Base-by-base conservation (phyloP, 768 basidiomycete genomes). In the Boletales sp. region DNA sequence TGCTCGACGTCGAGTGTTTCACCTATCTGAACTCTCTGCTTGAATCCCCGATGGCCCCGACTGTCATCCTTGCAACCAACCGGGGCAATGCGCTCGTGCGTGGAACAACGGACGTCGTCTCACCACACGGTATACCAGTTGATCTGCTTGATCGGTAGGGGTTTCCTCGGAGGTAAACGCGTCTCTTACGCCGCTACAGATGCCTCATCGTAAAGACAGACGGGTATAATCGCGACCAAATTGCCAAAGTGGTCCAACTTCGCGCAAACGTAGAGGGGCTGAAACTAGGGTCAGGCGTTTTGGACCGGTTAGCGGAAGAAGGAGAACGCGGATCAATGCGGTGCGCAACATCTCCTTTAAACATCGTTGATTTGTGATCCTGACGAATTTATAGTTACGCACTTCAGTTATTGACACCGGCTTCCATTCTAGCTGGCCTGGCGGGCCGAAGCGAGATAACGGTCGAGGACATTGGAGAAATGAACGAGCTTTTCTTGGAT, bases 1-100 rank as follows among this genome's bases (percentile, higher is more conserved):
- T 98, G 95, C 84, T 99, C 52, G 97, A 99, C 68, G 94, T 98
- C 61, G 97, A 99, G 68, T 97, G 94, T 69, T 99, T 98, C 75
- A 97, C 97, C 5, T 99, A 95, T 72, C 81, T 99, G 34, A 98
- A 98, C 69, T 86, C 93, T 11, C 80, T 97, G 9, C 80, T 99
- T 40, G 97, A 98, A 69, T 94, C 93, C 0, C 84, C 90, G 3
- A 92, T 99, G 85, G 94, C 97, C 4, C 97, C 97, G 0, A 97
- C 97, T 5, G 95, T 99, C 24, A 89, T 99, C 58, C 77, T 98
- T 53, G 97, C 97, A 3, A 97, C 95, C 21, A 99, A 99, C 66
- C 82, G 97, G 18, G 97, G 95, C 4, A 87, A 93, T 56, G 80
- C 90, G 2, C 81, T 93, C 8, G 93, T 99, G 45, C 83, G 95